A percentile compares a stretch with the other conserved stretches of the same genome.
phyloP scores from a whole-genome alignment of 2,329 filamentous ascomycete genomes.

The Neonectria sp. region DNA sequence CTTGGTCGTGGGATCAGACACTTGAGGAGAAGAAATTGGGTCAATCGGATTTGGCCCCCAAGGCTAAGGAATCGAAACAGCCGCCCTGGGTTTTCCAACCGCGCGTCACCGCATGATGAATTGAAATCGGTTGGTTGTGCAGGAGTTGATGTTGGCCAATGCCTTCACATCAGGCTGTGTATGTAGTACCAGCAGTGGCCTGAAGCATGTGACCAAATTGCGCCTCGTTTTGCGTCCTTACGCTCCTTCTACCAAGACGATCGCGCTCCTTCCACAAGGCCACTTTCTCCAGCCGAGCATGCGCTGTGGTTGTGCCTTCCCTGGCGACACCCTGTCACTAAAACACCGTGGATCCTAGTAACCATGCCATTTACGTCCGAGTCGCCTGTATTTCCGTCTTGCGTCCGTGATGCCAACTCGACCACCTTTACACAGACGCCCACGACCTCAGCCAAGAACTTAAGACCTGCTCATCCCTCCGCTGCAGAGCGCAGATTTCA shows the following conservation, averaged over 20 bases:
- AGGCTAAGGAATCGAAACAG: neutral
- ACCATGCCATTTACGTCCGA: neutral
- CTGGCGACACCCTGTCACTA: neutral
- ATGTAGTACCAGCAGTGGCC: neutral
- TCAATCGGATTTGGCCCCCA: neutral
- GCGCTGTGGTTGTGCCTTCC: neutral
- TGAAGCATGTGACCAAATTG: neutral
- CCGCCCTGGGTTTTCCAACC: neutral
- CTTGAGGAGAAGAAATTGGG: neutral
- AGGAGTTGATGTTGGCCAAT: neutral
- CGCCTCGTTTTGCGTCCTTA: too few species aligned
- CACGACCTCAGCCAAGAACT: too few species aligned
- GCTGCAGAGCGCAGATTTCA: too few species aligned
- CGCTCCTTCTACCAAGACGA: too few species aligned
- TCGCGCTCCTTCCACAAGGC: neutral
- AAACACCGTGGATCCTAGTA: neutral
- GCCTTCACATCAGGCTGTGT: neutral
- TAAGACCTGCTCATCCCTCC: too few species aligned
- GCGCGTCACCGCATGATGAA: neutral
- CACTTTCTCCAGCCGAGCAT: neutral
- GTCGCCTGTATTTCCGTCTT: neutral
- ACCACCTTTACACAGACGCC: too few species aligned
- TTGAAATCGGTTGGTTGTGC: neutral
- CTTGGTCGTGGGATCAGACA: too few species aligned
- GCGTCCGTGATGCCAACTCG: too few species aligned